These are phyloP conservation scores for Bipolaris victoriae DNA, from an alignment of 2,329 filamentous ascomycete genomes.

Conservation along the genomic window DNA sequence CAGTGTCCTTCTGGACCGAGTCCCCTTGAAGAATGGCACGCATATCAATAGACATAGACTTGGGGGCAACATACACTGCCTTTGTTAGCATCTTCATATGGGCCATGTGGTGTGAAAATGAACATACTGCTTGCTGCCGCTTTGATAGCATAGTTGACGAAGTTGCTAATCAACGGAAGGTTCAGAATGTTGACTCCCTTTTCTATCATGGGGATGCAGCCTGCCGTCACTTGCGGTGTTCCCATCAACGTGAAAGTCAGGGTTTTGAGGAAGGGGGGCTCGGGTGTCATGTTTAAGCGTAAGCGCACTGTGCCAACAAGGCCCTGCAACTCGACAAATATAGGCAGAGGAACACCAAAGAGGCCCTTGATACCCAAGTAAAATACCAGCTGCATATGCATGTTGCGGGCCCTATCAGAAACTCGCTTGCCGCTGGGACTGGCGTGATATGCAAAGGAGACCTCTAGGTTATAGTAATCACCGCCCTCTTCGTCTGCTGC, in stretches of 20 bases:
- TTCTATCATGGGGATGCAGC: slow-evolving; percentile 91
- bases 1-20: slow-evolving; percentile 85
- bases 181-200: slow-evolving; percentile 90
- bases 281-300: slow-evolving; percentile 82
- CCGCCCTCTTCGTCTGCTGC: slow-evolving; percentile 90
- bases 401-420: slow-evolving; percentile 85
- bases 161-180: slow-evolving; percentile 89
- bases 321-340: slow-evolving; percentile 87
- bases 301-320: slow-evolving; percentile 88
- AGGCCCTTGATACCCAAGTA: slow-evolving; percentile 89
- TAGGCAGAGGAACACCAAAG: slow-evolving; percentile 85
- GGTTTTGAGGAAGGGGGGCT: slow-evolving; percentile 90
- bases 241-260: slow-evolving; percentile 95
- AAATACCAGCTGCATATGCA: slow-evolving; percentile 96
- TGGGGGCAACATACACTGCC: slow-evolving; percentile 84
- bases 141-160: slow-evolving; percentile 93
- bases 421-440: slow-evolving; percentile 72
- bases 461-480: slow-evolving; percentile 91
- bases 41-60: slow-evolving; percentile 90
- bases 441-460: slow-evolving; percentile 89
- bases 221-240: slow-evolving; percentile 83
- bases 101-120: too few relatives aligned
- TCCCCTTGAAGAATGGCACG: slow-evolving; percentile 90
- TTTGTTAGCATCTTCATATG: slow-evolving; percentile 38
- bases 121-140: slow-evolving; percentile 69